Percentiles rank a stretch among this genome's conserved stretches.
Conservation (phyloP, 129 eudicot species). For the Ambrosia trifida region DNA sequence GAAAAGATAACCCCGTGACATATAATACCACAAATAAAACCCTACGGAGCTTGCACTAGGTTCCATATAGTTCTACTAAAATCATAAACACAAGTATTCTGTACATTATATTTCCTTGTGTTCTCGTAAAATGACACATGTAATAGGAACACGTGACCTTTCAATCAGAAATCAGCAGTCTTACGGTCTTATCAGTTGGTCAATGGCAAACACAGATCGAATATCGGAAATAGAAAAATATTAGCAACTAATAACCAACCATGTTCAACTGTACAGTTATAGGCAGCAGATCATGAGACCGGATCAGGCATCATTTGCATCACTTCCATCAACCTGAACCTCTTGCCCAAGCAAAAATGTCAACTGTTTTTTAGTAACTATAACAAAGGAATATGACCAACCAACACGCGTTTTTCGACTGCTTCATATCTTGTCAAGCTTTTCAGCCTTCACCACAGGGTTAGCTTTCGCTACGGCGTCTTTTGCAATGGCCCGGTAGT, state of each 20-base stretch:
- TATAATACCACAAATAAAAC: no score
- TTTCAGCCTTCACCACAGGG: no score
- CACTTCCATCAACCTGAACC: constrained; percentile 54
- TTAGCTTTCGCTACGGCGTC: no score
- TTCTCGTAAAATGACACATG: neutral
- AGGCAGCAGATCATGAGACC: constrained; percentile 6
- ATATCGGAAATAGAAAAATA: neutral
- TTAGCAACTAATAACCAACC: neutral
- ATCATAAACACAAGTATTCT: constrained; percentile 1
- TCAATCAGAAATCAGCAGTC: neutral
- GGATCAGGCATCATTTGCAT: constrained; percentile 47
- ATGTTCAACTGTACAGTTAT: constrained; percentile 24
- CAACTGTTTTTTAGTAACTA: neutral
- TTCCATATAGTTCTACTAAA: neutral
- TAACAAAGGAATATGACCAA: no score
- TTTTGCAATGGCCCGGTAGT: no score
- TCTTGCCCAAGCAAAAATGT: constrained; percentile 39
- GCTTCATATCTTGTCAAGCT: no score
- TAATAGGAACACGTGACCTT: neutral
- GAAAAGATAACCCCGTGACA: no score
- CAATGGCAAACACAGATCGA: neutral
- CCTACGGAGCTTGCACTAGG: neutral
- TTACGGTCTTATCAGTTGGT: neutral
- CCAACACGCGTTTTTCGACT: no score
- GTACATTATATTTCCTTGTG: constrained; percentile 1